Conservation (phyloP, 768 basidiomycete species). For the Tulasnella sp. region DNA sequence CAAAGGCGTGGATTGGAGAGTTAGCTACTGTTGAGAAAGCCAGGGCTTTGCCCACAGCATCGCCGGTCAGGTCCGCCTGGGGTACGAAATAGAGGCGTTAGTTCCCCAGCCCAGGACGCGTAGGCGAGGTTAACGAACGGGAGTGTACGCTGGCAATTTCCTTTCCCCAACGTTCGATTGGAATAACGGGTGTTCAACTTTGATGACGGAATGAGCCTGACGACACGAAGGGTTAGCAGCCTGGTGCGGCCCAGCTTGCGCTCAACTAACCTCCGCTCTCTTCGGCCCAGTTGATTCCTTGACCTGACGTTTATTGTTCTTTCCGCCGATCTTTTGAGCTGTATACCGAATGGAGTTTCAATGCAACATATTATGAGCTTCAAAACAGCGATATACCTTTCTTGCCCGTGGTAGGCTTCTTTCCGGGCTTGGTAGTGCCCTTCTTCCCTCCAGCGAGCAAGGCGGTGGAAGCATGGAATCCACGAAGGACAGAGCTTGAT, state of each 20-base stretch:
- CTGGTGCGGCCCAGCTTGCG: neutral
- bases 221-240: neutral
- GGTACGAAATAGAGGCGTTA: neutral
- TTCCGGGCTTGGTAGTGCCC: neutral
- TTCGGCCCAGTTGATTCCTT: neutral
- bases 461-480: neutral
- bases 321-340: constrained; percentile 2
- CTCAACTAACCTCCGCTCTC: neutral
- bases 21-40: constrained; percentile 15
- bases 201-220: constrained; percentile 7
- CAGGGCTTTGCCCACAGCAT: constrained; percentile 14
- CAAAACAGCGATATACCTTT: neutral
- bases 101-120: neutral
- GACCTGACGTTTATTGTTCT: neutral
- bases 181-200: constrained; percentile 27
- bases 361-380: neutral
- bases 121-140: constrained; percentile 12
- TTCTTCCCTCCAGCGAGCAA: constrained; percentile 10
- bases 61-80: constrained; percentile 23
- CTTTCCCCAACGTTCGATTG: neutral
- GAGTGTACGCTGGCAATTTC: constrained; percentile 1
- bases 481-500: neutral
- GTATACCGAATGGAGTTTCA: neutral
- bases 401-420: neutral
- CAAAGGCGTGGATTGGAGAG: constrained; percentile 55